These are phyloP conservation scores for Globisporangium polare DNA, from an alignment of 352 stramenopile genomes.

Conservation along the genomic window DNA sequence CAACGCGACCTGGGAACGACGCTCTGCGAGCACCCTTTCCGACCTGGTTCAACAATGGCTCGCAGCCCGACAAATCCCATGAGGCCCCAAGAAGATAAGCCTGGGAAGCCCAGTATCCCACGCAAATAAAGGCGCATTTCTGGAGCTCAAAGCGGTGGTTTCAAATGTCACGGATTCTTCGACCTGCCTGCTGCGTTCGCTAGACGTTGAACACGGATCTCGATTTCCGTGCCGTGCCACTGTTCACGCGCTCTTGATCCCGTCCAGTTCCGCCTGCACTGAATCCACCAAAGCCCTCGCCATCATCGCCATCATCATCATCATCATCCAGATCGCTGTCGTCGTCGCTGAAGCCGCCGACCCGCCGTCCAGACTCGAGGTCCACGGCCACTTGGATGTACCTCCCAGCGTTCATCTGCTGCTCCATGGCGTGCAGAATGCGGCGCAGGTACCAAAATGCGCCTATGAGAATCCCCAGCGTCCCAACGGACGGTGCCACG, in stretches of 20 bases:
- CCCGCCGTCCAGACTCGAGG: slow-evolving; percentile 29
- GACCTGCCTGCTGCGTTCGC: neutral
- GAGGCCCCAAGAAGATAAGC: no score
- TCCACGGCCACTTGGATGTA: slow-evolving; percentile 52
- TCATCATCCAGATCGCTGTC: slow-evolving; percentile 32
- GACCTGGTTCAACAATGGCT: no score
- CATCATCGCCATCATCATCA: slow-evolving; percentile 12
- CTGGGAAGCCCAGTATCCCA: no score
- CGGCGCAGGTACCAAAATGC: slow-evolving; percentile 32
- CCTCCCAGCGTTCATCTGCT: slow-evolving; percentile 37
- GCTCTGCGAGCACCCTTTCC: no score
- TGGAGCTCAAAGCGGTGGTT: no score
- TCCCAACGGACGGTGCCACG: slow-evolving; percentile 29
- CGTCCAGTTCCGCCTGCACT: neutral
- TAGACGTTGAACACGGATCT: slow-evolving; percentile 38
- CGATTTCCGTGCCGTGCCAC: slow-evolving; percentile 22
- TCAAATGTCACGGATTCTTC: no score
- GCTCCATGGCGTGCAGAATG: slow-evolving; percentile 33
- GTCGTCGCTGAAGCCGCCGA: slow-evolving; percentile 26
- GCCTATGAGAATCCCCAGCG: slow-evolving; percentile 22
- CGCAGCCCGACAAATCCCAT: no score
- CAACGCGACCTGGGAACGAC: no score
- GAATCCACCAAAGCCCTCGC: neutral
- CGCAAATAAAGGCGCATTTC: no score
- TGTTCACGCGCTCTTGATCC: neutral